Base-by-base conservation (phyloP, 805 yeast genomes). In the Nakazawaea ishiwadae region DNA sequence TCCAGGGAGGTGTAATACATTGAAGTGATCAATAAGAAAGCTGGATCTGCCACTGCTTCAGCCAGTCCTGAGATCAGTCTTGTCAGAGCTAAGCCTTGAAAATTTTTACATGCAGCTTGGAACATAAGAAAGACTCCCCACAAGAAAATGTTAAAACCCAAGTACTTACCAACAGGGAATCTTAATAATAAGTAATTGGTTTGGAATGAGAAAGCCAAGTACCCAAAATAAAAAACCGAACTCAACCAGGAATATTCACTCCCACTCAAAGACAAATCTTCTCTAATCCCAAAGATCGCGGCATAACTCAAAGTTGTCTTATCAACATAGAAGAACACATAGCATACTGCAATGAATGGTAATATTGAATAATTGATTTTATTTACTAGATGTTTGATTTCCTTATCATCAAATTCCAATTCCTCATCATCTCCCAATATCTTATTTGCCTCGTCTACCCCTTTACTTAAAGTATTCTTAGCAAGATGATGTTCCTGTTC, bases 1-100 rank as follows among this genome's bases (percentile, higher is more conserved):
- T 76, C 80, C 4, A 64, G 53, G 42, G 70, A 70, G 26, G 72
- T 71, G 59, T 77, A 81, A 60, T 77, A 81, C 83, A 77, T 77
- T 21, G 82, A 73, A 30, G 80, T 73, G 33, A 80, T 67, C 24
- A 38, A 30, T 15, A 38, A 20, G 24, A 38, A 38, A 1, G 31
- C 31, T 10, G 41, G 36, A 14, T 38, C 35, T 5, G 35, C 34
- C 14, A 29, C 20, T 5, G 15, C 11, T 17, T 38, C 41, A 6
- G 23, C 34, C 7, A 19, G 20, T 16, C 41, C 41, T 7, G 16
- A 20, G 5, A 69, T 39, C 17, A 69, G 50, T 44, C 76, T 55
- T 20, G 62, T 51, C 5, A 62, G 65, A 29, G 69, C 44, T 44
- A 70, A 58, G 7, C 72, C 71, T 20, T 59, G 66, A 45, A 49